Percentiles rank a stretch among this genome's conserved stretches.
Evolutionary conservation across 306 rosid species (phyloP).

Genomic region (Urtica urens): DNA sequence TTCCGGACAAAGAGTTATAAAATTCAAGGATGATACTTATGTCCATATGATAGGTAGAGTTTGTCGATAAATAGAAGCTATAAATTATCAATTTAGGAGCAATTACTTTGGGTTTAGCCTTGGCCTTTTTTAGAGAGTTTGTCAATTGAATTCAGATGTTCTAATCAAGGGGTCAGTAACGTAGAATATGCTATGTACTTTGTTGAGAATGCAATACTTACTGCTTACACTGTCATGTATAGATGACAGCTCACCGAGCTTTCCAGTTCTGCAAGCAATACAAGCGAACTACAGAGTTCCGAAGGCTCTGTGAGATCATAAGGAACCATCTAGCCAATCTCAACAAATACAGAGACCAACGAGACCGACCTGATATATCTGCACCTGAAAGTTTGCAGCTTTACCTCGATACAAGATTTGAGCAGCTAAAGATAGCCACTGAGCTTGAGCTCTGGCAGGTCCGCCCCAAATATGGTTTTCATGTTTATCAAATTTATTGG

Average conservation of each 20-base stretch:
- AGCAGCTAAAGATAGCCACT: constrained; percentile 91
- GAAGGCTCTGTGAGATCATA: constrained; percentile 86
- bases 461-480: background rate
- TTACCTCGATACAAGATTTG: constrained; percentile 90
- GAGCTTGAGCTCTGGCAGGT: constrained; percentile 99
- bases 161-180: too few relatives aligned
- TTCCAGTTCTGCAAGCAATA: constrained; percentile 98
- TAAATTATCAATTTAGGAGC: too few relatives aligned
- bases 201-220: background rate
- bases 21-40: too few relatives aligned
- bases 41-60: too few relatives aligned
- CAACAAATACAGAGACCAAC: constrained; percentile 85
- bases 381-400: constrained; percentile 89
- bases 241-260: constrained; percentile 99
- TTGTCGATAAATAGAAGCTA: too few relatives aligned
- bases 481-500: background rate
- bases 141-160: too few relatives aligned
- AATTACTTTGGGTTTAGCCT: too few relatives aligned
- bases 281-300: constrained; percentile 86
- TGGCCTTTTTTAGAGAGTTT: too few relatives aligned
- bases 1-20: too few relatives aligned
- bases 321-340: constrained; percentile 83
- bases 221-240: constrained; percentile 14
- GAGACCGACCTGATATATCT: constrained; percentile 83
- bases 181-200: background rate